Evolutionary conservation across 2,329 filamentous ascomycete species (phyloP).

Genomic region (Aspergillus neotritici): DNA sequence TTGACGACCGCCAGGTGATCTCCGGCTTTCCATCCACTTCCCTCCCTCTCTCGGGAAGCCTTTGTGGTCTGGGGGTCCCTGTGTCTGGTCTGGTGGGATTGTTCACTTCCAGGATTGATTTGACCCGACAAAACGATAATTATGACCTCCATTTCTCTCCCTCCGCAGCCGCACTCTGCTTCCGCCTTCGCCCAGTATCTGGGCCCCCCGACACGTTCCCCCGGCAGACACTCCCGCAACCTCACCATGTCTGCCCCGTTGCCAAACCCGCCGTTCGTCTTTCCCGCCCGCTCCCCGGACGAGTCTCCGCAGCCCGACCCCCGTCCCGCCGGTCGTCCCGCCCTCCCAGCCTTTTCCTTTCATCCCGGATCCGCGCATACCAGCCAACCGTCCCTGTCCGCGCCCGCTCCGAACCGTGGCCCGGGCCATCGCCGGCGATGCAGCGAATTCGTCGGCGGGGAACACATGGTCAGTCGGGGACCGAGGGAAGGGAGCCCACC

Average conservation of each 20-base stretch:
- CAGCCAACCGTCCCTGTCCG: slow-evolving; percentile 50
- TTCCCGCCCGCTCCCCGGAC: slow-evolving; percentile 47
- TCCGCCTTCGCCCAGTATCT: slow-evolving; percentile 26
- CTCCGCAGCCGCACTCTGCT: slow-evolving; percentile 24
- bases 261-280: slow-evolving; percentile 62
- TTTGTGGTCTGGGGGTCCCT: slow-evolving; percentile 25
- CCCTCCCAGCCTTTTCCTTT: slow-evolving; percentile 36
- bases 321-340: slow-evolving; percentile 40
- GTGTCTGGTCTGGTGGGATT: slow-evolving; percentile 7
- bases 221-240: slow-evolving; percentile 19
- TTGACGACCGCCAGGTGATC: slow-evolving; percentile 25
- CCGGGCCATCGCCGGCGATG: slow-evolving; percentile 67
- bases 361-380: slow-evolving; percentile 29
- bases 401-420: slow-evolving; percentile 46
- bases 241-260: slow-evolving; percentile 27
- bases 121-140: slow-evolving; percentile 3
- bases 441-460: slow-evolving; percentile 79
- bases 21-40: slow-evolving; percentile 22
- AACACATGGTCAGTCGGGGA: slow-evolving; percentile 48
- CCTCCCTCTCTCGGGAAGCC: slow-evolving; percentile 19
- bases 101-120: not conserved
- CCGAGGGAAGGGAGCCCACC: slow-evolving; percentile 54
- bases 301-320: slow-evolving; percentile 43
- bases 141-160: slow-evolving; percentile 37
- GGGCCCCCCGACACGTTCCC: slow-evolving; percentile 17